phyloP scores from a whole-genome alignment of 2,329 filamentous ascomycete genomes.

The Fusarium burgessii region DNA sequence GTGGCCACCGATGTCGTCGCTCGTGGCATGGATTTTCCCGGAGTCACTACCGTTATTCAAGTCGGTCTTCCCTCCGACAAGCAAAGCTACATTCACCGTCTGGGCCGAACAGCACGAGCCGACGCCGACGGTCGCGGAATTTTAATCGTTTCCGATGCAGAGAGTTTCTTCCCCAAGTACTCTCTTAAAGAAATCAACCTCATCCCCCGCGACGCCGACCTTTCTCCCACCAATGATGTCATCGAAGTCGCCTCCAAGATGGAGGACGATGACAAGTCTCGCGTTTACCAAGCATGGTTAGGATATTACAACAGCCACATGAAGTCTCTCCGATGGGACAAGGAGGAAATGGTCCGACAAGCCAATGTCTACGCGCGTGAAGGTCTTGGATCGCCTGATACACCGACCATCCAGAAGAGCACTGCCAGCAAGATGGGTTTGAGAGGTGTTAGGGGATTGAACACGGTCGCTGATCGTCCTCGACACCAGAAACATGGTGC shows the following conservation, averaged over 20 bases:
- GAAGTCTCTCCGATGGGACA: constrained; percentile 59
- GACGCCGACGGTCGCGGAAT: constrained; percentile 73
- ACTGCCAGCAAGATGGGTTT: constrained; percentile 69
- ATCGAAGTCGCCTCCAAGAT: constrained; percentile 55
- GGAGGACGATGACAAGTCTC: constrained; percentile 58
- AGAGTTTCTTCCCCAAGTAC: constrained; percentile 63
- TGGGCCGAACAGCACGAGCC: constrained; percentile 75
- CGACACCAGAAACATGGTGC: constrained; percentile 42
- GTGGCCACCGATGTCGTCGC: constrained; percentile 79
- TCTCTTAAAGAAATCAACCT: constrained; percentile 68
- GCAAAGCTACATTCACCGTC: constrained; percentile 75
- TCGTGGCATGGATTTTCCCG: constrained; percentile 78
- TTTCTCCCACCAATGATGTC: constrained; percentile 58
- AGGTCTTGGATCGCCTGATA: constrained; percentile 60
- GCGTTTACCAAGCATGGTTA: constrained; percentile 68
- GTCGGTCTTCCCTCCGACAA: constrained; percentile 69
- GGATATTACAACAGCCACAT: constrained; percentile 66
- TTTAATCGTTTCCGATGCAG: constrained; percentile 66
- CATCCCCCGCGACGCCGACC: constrained; percentile 57
- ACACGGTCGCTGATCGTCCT: constrained; percentile 58
- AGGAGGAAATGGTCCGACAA: constrained; percentile 60
- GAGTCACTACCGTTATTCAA: constrained; percentile 76
- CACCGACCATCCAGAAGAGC: constrained; percentile 60
- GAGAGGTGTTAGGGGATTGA: constrained; percentile 62
- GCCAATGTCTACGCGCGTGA: constrained; percentile 64